phyloP scores from a whole-genome alignment of 345 rosid genomes.

The Lumnitzera racemosa region DNA sequence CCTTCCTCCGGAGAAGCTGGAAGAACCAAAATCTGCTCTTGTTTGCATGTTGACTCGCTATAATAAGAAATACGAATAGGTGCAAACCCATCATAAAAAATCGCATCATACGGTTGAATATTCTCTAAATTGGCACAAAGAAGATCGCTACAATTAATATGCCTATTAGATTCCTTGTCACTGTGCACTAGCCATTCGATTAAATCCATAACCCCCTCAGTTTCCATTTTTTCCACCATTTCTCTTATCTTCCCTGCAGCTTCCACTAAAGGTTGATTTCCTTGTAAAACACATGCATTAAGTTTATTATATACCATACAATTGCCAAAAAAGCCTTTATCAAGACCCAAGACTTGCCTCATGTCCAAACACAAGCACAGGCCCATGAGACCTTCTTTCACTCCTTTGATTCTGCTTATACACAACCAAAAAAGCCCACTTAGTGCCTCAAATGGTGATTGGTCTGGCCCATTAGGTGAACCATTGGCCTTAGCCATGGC shows the following conservation, averaged over 20 bases:
- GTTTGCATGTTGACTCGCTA: constrained; percentile 32
- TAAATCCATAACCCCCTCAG: constrained; percentile 40
- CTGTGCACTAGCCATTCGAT: constrained; percentile 46
- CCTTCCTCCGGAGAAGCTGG: constrained; percentile 31
- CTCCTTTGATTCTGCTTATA: constrained; percentile 41
- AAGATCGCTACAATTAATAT: constrained; percentile 29
- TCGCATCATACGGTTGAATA: constrained; percentile 16
- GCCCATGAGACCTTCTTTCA: constrained; percentile 23
- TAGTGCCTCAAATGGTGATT: constrained; percentile 40
- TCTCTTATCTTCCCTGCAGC: constrained; percentile 32
- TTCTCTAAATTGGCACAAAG: constrained; percentile 39
- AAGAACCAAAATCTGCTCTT: constrained; percentile 44
- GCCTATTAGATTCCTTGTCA: neutral
- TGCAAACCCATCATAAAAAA: constrained; percentile 33
- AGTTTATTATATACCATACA: constrained; percentile 51
- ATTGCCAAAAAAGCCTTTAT: constrained; percentile 54
- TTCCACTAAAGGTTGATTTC: constrained; percentile 10
- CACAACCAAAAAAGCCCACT: constrained; percentile 56
- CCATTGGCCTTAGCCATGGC: constrained; percentile 16
- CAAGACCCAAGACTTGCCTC: constrained; percentile 40
- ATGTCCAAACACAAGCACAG: constrained; percentile 49
- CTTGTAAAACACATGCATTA: neutral
- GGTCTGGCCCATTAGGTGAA: neutral
- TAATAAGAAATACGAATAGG: constrained; percentile 33
- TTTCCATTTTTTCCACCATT: constrained; percentile 25